Evolutionary conservation across 2,329 filamentous ascomycete species (phyloP).

Genomic region (Colletotrichum sp.): DNA sequence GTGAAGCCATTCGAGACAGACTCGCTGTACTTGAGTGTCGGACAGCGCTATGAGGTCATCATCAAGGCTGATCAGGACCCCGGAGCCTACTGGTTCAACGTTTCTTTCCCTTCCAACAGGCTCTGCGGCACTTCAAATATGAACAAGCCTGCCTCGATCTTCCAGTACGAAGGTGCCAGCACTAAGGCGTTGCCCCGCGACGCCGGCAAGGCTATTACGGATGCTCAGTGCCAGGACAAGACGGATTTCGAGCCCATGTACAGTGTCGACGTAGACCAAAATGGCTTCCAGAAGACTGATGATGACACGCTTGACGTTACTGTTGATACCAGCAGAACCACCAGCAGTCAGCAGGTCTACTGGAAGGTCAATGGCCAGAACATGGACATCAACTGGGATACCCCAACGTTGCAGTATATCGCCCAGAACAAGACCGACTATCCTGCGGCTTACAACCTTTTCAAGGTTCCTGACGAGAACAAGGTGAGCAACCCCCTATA

Average conservation of each 20-base stretch:
- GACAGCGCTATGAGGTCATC: conserved; percentile 49
- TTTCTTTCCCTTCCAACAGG: conserved; percentile 33
- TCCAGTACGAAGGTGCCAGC: conserved; percentile 40
- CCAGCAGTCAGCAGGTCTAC: conserved; percentile 26
- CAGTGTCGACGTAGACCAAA: conserved; percentile 26
- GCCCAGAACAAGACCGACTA: conserved; percentile 9
- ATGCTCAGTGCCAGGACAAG: conserved; percentile 26
- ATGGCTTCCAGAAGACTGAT: conserved; percentile 28
- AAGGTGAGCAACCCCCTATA: background rate
- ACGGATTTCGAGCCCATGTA: conserved; percentile 30
- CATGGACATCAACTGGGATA: conserved; percentile 44
- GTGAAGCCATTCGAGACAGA: conserved; percentile 67
- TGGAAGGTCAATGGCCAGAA: conserved; percentile 39
- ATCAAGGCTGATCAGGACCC: conserved; percentile 37
- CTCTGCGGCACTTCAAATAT: conserved; percentile 38
- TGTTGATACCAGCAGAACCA: conserved; percentile 22
- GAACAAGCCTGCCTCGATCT: conserved; percentile 39
- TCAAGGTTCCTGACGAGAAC: conserved; percentile 8
- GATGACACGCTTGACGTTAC: conserved; percentile 29
- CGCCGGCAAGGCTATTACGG: conserved; percentile 29
- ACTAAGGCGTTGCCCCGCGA: conserved; percentile 30
- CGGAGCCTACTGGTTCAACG: conserved; percentile 39
- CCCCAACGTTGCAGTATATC: conserved; percentile 39
- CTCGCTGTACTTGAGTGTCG: conserved; percentile 66
- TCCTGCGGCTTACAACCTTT: conserved; percentile 9